phyloP scores from a whole-genome alignment of 2,329 filamentous ascomycete genomes.

The Penicillium sp. region DNA sequence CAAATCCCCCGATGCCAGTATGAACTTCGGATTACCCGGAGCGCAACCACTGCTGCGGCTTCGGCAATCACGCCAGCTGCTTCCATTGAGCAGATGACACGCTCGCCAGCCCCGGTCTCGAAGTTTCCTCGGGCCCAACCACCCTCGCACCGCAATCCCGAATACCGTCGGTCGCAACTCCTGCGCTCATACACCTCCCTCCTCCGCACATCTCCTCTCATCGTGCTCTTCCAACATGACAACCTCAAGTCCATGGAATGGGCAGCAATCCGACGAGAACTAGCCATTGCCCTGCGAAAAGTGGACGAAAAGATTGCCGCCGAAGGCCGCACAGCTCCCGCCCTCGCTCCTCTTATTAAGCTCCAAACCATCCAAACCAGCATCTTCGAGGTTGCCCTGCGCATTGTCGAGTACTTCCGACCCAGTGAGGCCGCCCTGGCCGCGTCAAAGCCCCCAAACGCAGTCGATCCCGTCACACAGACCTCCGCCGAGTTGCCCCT shows the following conservation, averaged over 20 bases:
- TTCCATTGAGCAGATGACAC: constrained; percentile 49
- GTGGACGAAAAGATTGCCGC: constrained; percentile 66
- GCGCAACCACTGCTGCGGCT: constrained; percentile 45
- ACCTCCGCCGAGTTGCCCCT: constrained; percentile 31
- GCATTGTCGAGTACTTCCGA: constrained; percentile 80
- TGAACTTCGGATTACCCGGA: constrained; percentile 37
- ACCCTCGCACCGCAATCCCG: constrained; percentile 78
- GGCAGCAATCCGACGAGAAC: constrained; percentile 66
- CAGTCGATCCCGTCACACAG: constrained; percentile 31
- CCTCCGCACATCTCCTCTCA: constrained; percentile 76
- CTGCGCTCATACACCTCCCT: constrained; percentile 82
- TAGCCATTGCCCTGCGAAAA: constrained; percentile 58
- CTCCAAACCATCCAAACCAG: constrained; percentile 82
- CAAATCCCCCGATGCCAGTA: constrained; percentile 38
- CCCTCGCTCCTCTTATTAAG: constrained; percentile 61
- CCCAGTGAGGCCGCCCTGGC: constrained; percentile 38
- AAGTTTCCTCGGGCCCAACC: constrained; percentile 67
- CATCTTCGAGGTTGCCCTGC: constrained; percentile 81
- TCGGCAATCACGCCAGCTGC: constrained; percentile 52
- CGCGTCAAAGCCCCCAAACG: constrained; percentile 21
- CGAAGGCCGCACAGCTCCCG: constrained; percentile 41
- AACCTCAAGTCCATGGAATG: constrained; percentile 72
- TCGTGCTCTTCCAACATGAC: constrained; percentile 82
- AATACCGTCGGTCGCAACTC: constrained; percentile 86
- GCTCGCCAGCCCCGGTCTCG: constrained; percentile 44